Base-by-base conservation (phyloP, 768 basidiomycete genomes). In the Gloeophyllum trabeum region DNA sequence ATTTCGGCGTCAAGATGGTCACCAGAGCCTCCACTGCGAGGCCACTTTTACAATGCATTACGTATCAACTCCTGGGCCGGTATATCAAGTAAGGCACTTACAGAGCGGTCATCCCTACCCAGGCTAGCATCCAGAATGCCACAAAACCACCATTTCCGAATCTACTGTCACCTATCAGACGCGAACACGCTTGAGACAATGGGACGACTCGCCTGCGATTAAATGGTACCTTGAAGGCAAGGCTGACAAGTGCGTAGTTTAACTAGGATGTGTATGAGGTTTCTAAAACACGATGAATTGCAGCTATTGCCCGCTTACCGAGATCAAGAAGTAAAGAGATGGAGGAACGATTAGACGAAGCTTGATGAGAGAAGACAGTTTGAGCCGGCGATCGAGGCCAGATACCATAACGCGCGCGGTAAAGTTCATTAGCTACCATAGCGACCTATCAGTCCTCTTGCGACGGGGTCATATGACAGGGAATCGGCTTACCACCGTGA, bases 101-200 rank as follows among this genome's bases (percentile, higher is more conserved):
- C 75, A 75, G 58, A 1, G 76, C 64, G 6, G 66, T 53, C 78
- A 81, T 81, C 28, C 64, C 70, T 26, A 62, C 30, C 63, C 67
- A 81, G 44, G 71, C 73, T 45, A 79, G 59, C 75, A 79, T 77
- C 80, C 81, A 82, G 51, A 75, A 81, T 19, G 80, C 59, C 24
- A 80, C 46, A 48, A 81, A 77, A 0, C 80, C 80, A 0, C 57
- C 57, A 32, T 56, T 54, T 13, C 72, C 72, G 39, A 69, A 76
- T 43, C 72, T 58, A 32, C 28, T 10, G 16, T 16, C 28, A 32
- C 10, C 10, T 16, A 32, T 16, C 28, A 10, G 10, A 32, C 28
- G 16, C 16, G 10, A 32, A 16, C 28, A 32, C 28, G 10, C 28
- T 16, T 10, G 10, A 32, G 28, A 32, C 10, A 32, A 32, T 10